Percentiles rank a stretch among this genome's conserved stretches.
phyloP scores from a whole-genome alignment of 192 early-diverging fungal species.

The Cladochytrium replicatum region DNA sequence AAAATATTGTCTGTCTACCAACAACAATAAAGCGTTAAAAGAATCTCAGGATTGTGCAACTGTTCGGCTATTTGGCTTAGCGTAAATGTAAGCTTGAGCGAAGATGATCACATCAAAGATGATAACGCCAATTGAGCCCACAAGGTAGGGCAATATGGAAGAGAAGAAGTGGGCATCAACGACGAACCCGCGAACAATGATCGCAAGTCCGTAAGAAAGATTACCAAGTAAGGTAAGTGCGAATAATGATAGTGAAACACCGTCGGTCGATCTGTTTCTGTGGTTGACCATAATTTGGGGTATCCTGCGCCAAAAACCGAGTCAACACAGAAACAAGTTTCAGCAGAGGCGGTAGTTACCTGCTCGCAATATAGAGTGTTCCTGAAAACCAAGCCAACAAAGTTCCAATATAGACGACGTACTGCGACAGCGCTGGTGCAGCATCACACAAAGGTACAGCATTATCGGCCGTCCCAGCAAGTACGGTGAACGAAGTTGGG shows the following conservation, averaged over 20 bases:
- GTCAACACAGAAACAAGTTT: background rate
- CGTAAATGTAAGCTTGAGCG: conserved; percentile 16
- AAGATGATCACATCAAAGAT: conserved; percentile 29
- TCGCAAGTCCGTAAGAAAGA: conserved; percentile 22
- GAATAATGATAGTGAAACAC: conserved; percentile 25
- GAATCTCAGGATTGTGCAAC: too few relatives aligned
- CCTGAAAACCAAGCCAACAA: conserved; percentile 30
- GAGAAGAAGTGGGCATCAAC: conserved; percentile 20
- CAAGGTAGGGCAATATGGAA: conserved; percentile 26
- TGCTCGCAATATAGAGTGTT: conserved; percentile 19
- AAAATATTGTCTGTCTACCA: too few relatives aligned
- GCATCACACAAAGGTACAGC: conserved; percentile 2
- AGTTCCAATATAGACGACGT: conserved; percentile 10
- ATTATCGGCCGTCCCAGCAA: background rate
- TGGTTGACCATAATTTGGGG: conserved; percentile 33
- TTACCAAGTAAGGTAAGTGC: conserved; percentile 32
- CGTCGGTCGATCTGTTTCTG: conserved; percentile 21
- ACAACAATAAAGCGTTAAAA: too few relatives aligned
- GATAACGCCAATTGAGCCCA: conserved; percentile 27
- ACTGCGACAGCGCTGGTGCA: background rate
- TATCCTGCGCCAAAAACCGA: conserved; percentile 15
- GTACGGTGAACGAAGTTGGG: background rate
- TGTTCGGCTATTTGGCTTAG: too few relatives aligned
- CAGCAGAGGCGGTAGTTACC: conserved; percentile 8
- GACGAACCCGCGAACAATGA: conserved; percentile 19